phyloP scores from a whole-genome alignment of 2,329 filamentous ascomycete genomes.

The Epichloe amarillans region DNA sequence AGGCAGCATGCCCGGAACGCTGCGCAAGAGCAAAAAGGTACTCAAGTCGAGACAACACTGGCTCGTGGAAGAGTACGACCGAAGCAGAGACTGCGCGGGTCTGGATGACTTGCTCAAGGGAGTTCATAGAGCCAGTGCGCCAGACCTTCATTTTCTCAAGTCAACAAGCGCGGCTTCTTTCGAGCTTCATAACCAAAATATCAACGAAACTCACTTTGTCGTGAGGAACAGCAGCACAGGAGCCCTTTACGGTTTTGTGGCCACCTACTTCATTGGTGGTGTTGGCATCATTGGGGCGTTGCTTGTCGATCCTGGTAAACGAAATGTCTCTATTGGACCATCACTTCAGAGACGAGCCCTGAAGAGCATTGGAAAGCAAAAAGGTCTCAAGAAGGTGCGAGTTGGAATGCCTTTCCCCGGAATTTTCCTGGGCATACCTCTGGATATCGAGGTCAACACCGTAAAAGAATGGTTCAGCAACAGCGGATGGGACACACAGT shows the following conservation, averaged over 20 bases:
- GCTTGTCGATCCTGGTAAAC: conserved; percentile 77
- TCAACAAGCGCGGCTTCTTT: conserved; percentile 63
- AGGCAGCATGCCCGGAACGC: conserved; percentile 54
- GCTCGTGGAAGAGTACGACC: conserved; percentile 82
- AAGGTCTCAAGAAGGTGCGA: conserved; percentile 66
- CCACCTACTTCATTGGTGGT: conserved; percentile 65
- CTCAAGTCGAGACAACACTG: conserved; percentile 87
- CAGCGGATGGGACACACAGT: conserved; percentile 69
- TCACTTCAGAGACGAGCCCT: conserved; percentile 80
- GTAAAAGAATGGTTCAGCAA: conserved; percentile 74
- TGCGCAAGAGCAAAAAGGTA: conserved; percentile 76
- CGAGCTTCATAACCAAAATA: conserved; percentile 52
- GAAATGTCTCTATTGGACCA: conserved; percentile 80
- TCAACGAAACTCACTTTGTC: conserved; percentile 78
- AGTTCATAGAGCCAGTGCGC: conserved; percentile 52
- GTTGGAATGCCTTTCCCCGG: conserved; percentile 70
- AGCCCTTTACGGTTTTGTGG: conserved; percentile 81
- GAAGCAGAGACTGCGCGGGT: conserved; percentile 58
- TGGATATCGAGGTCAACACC: conserved; percentile 31
- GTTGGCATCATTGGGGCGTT: conserved; percentile 71
- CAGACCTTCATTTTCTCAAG: conserved; percentile 55
- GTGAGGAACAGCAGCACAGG: conserved; percentile 89
- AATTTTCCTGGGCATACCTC: conserved; percentile 75
- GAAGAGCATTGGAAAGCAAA: conserved; percentile 54
- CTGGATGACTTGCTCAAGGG: conserved; percentile 63